Evolutionary conservation across 371 early-diverging fungal genomes (phyloP).

Genomic region (Lichtheimia hyalospora): DNA sequence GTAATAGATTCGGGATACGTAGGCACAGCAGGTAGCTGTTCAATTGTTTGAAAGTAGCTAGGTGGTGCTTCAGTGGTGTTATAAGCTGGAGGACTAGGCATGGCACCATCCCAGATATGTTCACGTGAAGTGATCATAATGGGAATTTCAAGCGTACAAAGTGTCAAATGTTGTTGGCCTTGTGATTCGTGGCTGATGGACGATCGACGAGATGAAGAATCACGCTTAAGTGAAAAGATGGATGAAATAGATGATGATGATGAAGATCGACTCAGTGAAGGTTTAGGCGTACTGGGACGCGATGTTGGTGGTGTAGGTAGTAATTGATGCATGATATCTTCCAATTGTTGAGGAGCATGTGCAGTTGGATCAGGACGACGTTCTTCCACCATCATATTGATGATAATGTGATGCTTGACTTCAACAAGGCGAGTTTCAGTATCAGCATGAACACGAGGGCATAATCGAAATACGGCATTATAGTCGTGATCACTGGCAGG

Average conservation of each 20-base stretch:
- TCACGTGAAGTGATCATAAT: constrained; percentile 46
- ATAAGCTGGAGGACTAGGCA: constrained; percentile 31
- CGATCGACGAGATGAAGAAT: constrained; percentile 14
- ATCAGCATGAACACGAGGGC: constrained; percentile 35
- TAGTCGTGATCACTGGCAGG: constrained; percentile 20
- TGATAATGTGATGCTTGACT: constrained; percentile 24
- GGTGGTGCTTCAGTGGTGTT: constrained; percentile 39
- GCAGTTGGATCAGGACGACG: constrained; percentile 2
- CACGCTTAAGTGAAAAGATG: constrained; percentile 18
- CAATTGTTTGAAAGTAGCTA: constrained; percentile 31
- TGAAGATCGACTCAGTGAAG: constrained; percentile 35
- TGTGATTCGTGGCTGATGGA: constrained; percentile 18
- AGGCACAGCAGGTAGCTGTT: constrained; percentile 39
- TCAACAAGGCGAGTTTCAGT: constrained; percentile 20
- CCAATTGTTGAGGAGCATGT: neutral
- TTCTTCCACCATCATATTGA: constrained; percentile 29
- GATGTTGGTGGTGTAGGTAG: constrained; percentile 17
- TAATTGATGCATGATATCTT: constrained; percentile 3
- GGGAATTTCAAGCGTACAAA: constrained; percentile 44
- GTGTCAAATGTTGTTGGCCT: constrained; percentile 7
- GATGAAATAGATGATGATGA: constrained; percentile 40
- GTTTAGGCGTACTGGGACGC: constrained; percentile 22
- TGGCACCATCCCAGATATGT: constrained; percentile 32
- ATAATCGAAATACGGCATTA: constrained; percentile 30
- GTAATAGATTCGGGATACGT: constrained; percentile 18